Conservation (phyloP, 75 land plant species). For the Picea sitchensis region DNA sequence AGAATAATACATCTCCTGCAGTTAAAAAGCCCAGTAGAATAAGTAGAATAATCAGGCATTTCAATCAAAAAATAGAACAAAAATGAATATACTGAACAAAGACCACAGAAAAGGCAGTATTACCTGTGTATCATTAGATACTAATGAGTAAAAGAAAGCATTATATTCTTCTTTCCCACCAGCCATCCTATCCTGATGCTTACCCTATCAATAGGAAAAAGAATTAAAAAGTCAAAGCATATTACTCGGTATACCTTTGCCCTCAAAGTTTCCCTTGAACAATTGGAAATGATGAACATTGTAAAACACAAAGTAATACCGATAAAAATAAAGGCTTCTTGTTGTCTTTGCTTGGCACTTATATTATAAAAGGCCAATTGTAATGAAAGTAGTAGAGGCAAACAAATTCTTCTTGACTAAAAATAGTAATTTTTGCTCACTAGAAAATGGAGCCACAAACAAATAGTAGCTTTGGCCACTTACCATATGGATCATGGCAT, state of each 20-base stretch:
- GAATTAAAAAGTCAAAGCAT: not conserved
- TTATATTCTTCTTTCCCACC: conserved; percentile 99
- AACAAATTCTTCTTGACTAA: no score
- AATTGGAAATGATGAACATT: not conserved
- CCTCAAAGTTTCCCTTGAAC: not conserved
- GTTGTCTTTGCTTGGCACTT: not conserved
- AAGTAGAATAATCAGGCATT: not conserved
- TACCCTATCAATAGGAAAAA: conserved; percentile 50
- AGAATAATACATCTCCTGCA: conserved; percentile 98
- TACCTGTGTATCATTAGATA: conserved; percentile 96
- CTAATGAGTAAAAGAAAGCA: conserved; percentile 97
- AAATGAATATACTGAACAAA: not conserved
- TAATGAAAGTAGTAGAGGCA: no score
- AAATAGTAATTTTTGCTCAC: no score
- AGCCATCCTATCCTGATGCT: conserved; percentile 82
- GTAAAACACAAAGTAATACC: not conserved
- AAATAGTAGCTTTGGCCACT: no score
- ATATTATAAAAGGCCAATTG: not conserved
- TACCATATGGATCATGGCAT: no score
- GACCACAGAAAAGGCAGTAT: not conserved
- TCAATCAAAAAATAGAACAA: conserved; percentile 5
- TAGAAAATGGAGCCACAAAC: no score
- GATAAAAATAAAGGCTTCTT: not conserved
- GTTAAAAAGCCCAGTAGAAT: not conserved
- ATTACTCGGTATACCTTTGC: not conserved